A percentile compares a stretch with the other conserved stretches of the same genome.
These are phyloP conservation scores for Phytomonas sp. DNA, from an alignment of 208 protist genomes.

Conservation along the genomic window DNA sequence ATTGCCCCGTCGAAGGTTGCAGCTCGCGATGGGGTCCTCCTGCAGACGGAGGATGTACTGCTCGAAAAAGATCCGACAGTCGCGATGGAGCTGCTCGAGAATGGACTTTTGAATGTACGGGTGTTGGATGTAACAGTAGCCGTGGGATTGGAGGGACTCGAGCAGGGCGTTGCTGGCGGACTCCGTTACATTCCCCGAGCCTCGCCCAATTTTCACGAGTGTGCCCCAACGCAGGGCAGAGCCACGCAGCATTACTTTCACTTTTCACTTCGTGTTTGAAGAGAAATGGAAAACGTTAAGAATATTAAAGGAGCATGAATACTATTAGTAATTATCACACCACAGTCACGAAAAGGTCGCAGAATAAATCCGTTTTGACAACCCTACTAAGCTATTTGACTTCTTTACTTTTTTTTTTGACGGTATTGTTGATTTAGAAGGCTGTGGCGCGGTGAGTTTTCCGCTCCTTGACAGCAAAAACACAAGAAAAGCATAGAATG, in stretches of 20 bases:
- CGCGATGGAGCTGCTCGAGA: constrained; percentile 77
- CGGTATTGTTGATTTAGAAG: neutral
- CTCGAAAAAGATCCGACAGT: constrained; percentile 81
- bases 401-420: neutral
- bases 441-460: no score
- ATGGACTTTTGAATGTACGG: constrained; percentile 82
- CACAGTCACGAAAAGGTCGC: neutral
- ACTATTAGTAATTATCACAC: no score
- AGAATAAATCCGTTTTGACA: neutral
- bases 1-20: constrained; percentile 24
- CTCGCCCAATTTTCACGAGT: constrained; percentile 75
- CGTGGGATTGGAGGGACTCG: constrained; percentile 77
- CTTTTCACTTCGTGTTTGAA: no score
- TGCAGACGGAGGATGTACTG: constrained; percentile 53
- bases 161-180: constrained; percentile 73
- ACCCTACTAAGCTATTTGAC: neutral
- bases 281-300: constrained; percentile 5
- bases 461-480: neutral
- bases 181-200: constrained; percentile 68
- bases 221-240: constrained; percentile 37
- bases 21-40: constrained; percentile 16
- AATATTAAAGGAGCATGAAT: neutral
- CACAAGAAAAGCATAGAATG: no score
- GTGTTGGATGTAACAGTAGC: constrained; percentile 87
- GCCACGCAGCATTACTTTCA: constrained; percentile 40